These are phyloP conservation scores for Teunomyces tritomae DNA, from an alignment of 805 yeast genomes.

Conservation along the genomic window DNA sequence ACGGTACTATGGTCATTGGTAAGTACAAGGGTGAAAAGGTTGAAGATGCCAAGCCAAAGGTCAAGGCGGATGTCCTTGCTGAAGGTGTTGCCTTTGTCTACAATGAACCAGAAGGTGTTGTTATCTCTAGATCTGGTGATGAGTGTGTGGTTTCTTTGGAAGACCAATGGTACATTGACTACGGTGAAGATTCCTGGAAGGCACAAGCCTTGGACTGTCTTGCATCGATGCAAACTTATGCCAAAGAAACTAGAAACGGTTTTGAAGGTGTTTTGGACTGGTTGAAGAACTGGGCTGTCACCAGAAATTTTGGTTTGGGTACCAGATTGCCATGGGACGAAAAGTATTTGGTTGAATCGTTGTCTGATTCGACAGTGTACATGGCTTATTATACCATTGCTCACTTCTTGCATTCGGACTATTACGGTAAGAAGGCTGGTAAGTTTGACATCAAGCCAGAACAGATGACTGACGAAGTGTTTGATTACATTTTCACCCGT, in stretches of 20 bases:
- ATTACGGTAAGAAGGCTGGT: slow-evolving; percentile 76
- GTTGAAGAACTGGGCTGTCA: slow-evolving; percentile 98
- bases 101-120: slow-evolving; percentile 89
- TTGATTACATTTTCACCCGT: slow-evolving; percentile 83
- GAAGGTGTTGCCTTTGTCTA: slow-evolving; percentile 81
- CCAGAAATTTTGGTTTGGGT: slow-evolving; percentile 95
- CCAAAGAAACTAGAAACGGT: slow-evolving; percentile 82
- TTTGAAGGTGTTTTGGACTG: slow-evolving; percentile 93
- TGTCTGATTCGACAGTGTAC: slow-evolving; percentile 94
- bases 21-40: slow-evolving; percentile 85
- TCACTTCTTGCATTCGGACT: slow-evolving; percentile 82
- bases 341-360: slow-evolving; percentile 86
- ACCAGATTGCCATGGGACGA: slow-evolving; percentile 96
- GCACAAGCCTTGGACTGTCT: slow-evolving; percentile 76
- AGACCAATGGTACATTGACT: slow-evolving; percentile 98
- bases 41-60: slow-evolving; percentile 85
- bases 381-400: slow-evolving; percentile 92
- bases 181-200: slow-evolving; percentile 94
- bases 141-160: slow-evolving; percentile 94
- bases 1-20: slow-evolving; percentile 80
- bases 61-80: slow-evolving; percentile 75
- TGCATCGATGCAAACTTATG: slow-evolving; percentile 69
- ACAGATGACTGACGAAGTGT: slow-evolving; percentile 88
- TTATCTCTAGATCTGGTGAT: slow-evolving; percentile 94
- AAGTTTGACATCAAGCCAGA: slow-evolving; percentile 72